Evolutionary conservation across 2,329 filamentous ascomycete species (phyloP).

Genomic region (Diaporthe citrichinensis): DNA sequence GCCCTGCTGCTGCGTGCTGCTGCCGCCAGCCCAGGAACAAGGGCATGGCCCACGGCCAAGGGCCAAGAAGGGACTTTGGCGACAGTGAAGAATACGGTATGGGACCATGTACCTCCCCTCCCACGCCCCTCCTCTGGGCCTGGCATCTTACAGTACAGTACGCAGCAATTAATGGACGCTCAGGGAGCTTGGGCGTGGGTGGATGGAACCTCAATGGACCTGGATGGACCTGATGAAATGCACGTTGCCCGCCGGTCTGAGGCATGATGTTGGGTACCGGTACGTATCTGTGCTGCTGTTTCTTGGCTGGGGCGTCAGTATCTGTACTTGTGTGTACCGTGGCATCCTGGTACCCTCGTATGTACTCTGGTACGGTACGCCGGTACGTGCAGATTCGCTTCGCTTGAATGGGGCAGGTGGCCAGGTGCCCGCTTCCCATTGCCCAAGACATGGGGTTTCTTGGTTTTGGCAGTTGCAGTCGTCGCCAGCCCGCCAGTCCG

Average conservation of each 20-base stretch:
- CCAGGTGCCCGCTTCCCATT: constrained; percentile 27
- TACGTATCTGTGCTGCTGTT: background rate
- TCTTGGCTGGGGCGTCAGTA: background rate
- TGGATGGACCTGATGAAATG: constrained; percentile 22
- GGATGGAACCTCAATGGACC: constrained; percentile 20
- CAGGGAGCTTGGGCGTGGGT: constrained; percentile 24
- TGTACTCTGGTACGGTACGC: constrained; percentile 23
- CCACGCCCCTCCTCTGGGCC: background rate
- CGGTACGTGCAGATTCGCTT: constrained; percentile 26
- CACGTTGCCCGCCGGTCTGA: constrained; percentile 21
- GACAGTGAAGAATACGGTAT: constrained; percentile 28
- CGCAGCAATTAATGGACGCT: constrained; percentile 9
- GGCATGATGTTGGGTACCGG: background rate
- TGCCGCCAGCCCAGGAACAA: background rate
- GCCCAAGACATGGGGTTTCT: constrained; percentile 24
- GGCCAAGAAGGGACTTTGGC: constrained; percentile 10
- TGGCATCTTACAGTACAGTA: constrained; percentile 12
- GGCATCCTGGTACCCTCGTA: background rate
- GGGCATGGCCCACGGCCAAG: constrained; percentile 13
- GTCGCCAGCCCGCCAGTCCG: background rate
- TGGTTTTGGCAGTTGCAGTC: constrained; percentile 3
- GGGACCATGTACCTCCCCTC: constrained; percentile 15
- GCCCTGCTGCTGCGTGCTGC: background rate
- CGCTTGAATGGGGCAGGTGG: constrained; percentile 22
- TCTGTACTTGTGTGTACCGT: background rate